phyloP scores from a whole-genome alignment of 106 monocot species.

The Ottelia alismoides region DNA sequence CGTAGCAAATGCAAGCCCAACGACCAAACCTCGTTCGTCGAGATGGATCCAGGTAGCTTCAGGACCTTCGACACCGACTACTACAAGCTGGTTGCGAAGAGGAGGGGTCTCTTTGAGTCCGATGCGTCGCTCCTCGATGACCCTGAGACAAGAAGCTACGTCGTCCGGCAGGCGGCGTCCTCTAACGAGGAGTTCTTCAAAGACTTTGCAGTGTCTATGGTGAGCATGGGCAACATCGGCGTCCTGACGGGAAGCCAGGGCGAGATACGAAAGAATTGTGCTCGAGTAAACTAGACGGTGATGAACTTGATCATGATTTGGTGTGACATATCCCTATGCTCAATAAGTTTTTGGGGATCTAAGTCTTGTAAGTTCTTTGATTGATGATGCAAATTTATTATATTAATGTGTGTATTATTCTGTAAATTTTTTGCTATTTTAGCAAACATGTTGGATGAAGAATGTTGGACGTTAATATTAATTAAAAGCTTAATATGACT shows the following conservation, averaged over 20 bases:
- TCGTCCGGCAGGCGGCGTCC: slow-evolving; percentile 16
- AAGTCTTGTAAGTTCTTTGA: too few relatives aligned
- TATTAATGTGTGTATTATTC: too few relatives aligned
- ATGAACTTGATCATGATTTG: too few relatives aligned
- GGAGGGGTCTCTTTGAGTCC: slow-evolving; percentile 29
- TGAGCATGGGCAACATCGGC: slow-evolving; percentile 43
- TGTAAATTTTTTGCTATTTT: too few relatives aligned
- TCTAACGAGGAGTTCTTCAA: slow-evolving; percentile 24
- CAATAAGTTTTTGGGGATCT: too few relatives aligned
- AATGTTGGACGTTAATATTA: too few relatives aligned
- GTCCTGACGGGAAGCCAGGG: slow-evolving; percentile 49
- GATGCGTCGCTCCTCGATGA: slow-evolving; percentile 27
- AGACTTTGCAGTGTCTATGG: slow-evolving; percentile 43
- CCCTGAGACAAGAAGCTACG: slow-evolving; percentile 13
- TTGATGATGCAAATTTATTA: too few relatives aligned
- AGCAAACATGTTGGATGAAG: too few relatives aligned
- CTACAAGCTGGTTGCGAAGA: slow-evolving; percentile 31
- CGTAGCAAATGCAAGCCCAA: slow-evolving; percentile 24
- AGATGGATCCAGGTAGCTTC: slow-evolving; percentile 63
- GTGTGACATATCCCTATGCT: too few relatives aligned
- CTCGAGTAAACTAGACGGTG: slow-evolving; percentile 37
- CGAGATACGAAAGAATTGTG: slow-evolving; percentile 45
- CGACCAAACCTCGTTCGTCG: slow-evolving; percentile 26
- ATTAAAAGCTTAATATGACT: too few relatives aligned
- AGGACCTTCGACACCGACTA: slow-evolving; percentile 39